These are phyloP conservation scores for Fragosphaeria purpurea DNA, from an alignment of 2,329 filamentous ascomycete genomes.

Conservation along the genomic window DNA sequence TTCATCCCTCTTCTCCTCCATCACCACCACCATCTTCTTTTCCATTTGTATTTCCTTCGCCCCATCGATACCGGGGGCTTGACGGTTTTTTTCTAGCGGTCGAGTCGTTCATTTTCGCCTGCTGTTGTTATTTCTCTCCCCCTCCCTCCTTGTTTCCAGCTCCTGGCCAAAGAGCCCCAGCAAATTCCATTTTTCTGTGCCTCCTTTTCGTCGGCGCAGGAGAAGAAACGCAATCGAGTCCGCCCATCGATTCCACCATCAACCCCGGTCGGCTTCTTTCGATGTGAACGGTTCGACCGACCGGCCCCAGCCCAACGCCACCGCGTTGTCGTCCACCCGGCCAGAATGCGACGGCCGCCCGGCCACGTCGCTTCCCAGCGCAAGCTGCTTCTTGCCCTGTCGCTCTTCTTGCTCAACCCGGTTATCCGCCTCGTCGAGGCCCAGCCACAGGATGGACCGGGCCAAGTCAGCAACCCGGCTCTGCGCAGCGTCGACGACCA, in stretches of 20 bases:
- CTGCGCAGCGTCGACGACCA: not conserved
- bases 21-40: no score
- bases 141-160: no score
- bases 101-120: no score
- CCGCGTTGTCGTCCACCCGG: conserved; percentile 20
- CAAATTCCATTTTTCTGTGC: no score
- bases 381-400: conserved; percentile 43
- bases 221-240: not conserved
- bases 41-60: no score
- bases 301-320: no score
- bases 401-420: conserved; percentile 47
- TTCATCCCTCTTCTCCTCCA: no score
- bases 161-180: no score
- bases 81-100: no score
- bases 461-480: not conserved
- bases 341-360: conserved; percentile 56
- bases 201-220: no score
- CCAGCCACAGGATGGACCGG: conserved; percentile 47
- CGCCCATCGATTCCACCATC: not conserved
- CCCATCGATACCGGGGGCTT: no score
- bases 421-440: conserved; percentile 46
- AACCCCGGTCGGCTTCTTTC: not conserved
- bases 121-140: no score
- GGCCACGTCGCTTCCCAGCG: conserved; percentile 41
- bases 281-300: conserved; percentile 2